Base-by-base conservation (phyloP, 306 rosid genomes). In the Cucumis cinereus region DNA sequence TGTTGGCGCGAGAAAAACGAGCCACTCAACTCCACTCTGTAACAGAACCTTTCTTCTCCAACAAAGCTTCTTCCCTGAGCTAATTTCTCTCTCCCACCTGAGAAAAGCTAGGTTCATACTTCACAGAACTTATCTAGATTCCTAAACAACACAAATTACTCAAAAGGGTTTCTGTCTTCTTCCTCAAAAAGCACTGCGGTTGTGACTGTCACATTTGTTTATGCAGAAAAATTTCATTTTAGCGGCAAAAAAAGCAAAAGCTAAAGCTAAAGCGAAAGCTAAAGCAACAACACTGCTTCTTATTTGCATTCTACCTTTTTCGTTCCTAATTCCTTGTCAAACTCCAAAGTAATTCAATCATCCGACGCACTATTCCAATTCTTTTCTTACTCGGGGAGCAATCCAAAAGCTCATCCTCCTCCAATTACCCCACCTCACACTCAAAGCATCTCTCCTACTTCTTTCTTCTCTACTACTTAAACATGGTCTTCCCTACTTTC, bases 371-470 rank as follows among this genome's bases (percentile, higher is more conserved):
- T 47, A 40, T 70, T 63, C 81, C 75, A 75, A 81, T 89, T 83
- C 91, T 80, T 85, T 86, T 83, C 97, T 87, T 93, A 83, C 78
- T 55, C 71, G 57, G 79, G 7, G 90, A 85, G 90, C 90, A 87
- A 89, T 70, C 84, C 78, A 30, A 74, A 79, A 79, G 73, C 57
- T 28, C 75, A 2, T 10, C 47, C 47, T 23, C 17, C 9, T 53
- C 74, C 72, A 70, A 61, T 84, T 87, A 79, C 83, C 87, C 85
- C 79, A 82, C 88, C 62, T 61, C 87, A 24, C 89, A 83, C 87
- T 88, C 96, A 86, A 90, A 90, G 97, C 83, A 88, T 87, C 87
- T 55, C 64, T 79, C 77, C 80, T 30, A 82, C 73, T 77, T 81
- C 59, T 63, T 67, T 74, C 75, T 66, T 26, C 49, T 61, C 52